These are phyloP conservation scores for Colletotrichum sp. DNA, from an alignment of 2,329 filamentous ascomycete species.

Conservation along the genomic window DNA sequence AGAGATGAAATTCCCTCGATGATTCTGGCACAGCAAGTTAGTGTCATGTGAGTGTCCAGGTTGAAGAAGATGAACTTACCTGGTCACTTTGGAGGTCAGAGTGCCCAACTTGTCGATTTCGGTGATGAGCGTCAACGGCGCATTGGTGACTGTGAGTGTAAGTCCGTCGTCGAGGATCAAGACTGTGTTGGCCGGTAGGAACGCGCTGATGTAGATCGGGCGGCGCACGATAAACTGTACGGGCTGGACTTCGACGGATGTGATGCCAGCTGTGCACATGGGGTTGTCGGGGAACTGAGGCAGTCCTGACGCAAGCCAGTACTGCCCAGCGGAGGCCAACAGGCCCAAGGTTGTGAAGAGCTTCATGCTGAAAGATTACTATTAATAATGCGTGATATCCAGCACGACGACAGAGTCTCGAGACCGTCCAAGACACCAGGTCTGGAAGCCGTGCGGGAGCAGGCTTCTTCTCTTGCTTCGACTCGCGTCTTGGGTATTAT, in stretches of 20 bases:
- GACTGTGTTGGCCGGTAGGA: constrained; percentile 9
- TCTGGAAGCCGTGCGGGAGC: constrained; percentile 10
- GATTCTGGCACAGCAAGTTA: neutral
- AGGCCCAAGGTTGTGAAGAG: neutral
- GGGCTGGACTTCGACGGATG: constrained; percentile 18
- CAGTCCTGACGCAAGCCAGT: constrained; percentile 7
- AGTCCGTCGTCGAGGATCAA: constrained; percentile 15
- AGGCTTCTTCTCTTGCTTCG: neutral
- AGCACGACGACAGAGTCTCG: constrained; percentile 4
- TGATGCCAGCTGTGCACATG: constrained; percentile 17
- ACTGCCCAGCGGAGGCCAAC: constrained; percentile 5
- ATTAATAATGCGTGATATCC: neutral
- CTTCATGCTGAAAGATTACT: constrained; percentile 11
- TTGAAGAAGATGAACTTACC: neutral
- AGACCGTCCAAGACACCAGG: constrained; percentile 16
- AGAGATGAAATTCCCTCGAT: neutral
- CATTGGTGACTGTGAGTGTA: constrained; percentile 16
- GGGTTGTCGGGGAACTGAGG: constrained; percentile 18
- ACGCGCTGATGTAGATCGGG: constrained; percentile 21
- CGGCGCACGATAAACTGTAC: constrained; percentile 15
- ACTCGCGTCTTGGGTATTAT: neutral
- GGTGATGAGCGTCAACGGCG: constrained; percentile 12
- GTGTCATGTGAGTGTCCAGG: neutral
- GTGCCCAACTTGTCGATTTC: constrained; percentile 18
- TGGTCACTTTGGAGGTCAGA: neutral